Base-by-base conservation (phyloP, 306 rosid species). In the Lathyrus oleraceus region DNA sequence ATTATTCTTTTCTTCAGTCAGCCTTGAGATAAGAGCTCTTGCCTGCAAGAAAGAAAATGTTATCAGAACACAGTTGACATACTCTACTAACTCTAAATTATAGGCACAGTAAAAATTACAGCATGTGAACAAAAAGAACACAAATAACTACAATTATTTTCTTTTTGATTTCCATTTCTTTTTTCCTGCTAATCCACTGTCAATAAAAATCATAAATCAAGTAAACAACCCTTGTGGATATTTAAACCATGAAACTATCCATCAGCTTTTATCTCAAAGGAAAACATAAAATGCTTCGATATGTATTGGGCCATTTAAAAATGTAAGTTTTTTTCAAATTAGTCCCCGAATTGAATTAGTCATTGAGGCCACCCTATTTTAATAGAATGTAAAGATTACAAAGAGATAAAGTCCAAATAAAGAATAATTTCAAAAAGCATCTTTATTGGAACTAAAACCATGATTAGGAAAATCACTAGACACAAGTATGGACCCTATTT, bases 1-100 rank as follows among this genome's bases (percentile, higher is more conserved):
- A 73, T 25, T 82, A 73, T 75, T 83, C 86, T 87, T 92, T 72
- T 92, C 98, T 70, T 87, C 91, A 1, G 83, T 86, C 75, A 92
- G 71, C 84, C 81, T 89, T 14, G 83, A 72, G 71, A 92, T 85
- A 61, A 87, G 79, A 63, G 89, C 83, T 77, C 74, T 89, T 67
- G 86, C 87, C 98, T 92, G 92, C 81, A 83, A 56, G n/a, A 21
- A 59, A 67, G 19, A 66, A 48, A 65, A 36, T 11, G 67, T 45
- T 17, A 48, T 72, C 67, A 75, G 60, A 61, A 75, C 71, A 72
- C 65, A 64, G 63, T 61, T 23, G 10, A 27, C 25, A 40, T 53
- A 75, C 16, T 10, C 15, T 52, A 66, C 39, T 56, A 70, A 45
- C 40, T 65, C 60, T 21, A 32, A 73, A 60, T 66, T 60, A 65